A percentile compares a stretch with the other conserved stretches of the same genome.
Conservation (phyloP, 2,329 filamentous ascomycete genomes). For the Lachnellula occidentalis region DNA sequence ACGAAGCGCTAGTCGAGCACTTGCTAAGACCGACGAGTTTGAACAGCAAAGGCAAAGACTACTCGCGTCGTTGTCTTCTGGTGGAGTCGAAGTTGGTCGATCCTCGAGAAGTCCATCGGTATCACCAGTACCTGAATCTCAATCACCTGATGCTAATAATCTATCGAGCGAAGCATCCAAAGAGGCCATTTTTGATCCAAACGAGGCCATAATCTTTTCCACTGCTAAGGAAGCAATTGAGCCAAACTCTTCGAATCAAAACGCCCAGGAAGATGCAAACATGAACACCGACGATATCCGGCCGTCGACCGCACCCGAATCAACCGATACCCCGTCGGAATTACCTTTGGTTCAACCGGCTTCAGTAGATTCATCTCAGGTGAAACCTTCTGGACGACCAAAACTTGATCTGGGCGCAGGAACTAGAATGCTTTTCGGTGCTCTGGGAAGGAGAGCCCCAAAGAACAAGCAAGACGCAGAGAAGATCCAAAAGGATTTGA, state of each 20-base stretch:
- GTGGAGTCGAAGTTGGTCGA: conserved; percentile 46
- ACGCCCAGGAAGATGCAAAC: not conserved
- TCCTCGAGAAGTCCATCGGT: not conserved
- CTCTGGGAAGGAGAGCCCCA: conserved; percentile 63
- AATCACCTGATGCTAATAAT: not conserved
- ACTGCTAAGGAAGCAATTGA: not conserved
- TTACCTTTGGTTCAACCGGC: conserved; percentile 6
- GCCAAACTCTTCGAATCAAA: not conserved
- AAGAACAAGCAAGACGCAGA: conserved; percentile 65
- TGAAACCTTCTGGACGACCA: conserved; percentile 16
- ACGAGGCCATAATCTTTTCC: not conserved
- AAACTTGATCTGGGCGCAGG: conserved; percentile 54
- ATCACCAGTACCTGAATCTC: not conserved
- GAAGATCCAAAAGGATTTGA: conserved; percentile 52
- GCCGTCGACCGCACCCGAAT: not conserved
- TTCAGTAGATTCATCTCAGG: conserved; percentile 6
- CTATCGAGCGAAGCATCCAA: not conserved
- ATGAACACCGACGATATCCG: not conserved
- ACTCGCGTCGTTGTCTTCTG: conserved; percentile 44
- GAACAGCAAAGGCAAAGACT: conserved; percentile 46
- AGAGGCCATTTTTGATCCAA: not conserved
- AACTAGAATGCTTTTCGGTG: conserved; percentile 64
- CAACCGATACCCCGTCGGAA: not conserved
- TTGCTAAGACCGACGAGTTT: conserved; percentile 35
- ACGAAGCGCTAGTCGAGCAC: not conserved